Conservation (phyloP, 495 filamentous ascomycete genomes). For the Talaromyces wortmannii region DNA sequence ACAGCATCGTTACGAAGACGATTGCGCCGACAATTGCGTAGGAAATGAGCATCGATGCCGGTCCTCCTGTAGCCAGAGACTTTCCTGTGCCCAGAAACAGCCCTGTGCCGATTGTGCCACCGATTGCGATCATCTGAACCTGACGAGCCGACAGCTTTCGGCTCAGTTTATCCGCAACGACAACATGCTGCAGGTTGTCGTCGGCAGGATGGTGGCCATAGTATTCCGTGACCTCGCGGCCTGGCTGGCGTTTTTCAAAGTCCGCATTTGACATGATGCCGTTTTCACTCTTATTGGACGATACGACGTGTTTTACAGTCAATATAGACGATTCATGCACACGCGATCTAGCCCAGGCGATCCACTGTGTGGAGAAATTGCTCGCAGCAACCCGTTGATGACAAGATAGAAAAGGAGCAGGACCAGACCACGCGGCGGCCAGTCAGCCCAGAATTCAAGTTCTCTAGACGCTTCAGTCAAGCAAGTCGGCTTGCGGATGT, state of each 20-base stretch:
- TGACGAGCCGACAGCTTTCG: constrained; percentile 35
- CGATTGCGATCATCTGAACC: constrained; percentile 61
- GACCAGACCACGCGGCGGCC: too few relatives aligned
- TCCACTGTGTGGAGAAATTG: too few relatives aligned
- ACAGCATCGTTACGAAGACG: constrained; percentile 44
- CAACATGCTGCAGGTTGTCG: background rate
- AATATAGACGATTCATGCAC: too few relatives aligned
- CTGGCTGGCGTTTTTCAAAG: background rate
- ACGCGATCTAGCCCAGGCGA: too few relatives aligned
- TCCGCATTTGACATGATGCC: background rate
- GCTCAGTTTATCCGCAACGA: constrained; percentile 1
- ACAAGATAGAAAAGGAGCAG: too few relatives aligned
- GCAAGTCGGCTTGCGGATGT: too few relatives aligned
- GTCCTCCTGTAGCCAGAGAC: constrained; percentile 57
- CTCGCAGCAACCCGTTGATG: too few relatives aligned
- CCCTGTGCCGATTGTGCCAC: constrained; percentile 70
- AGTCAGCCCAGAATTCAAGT: too few relatives aligned
- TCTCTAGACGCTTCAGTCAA: too few relatives aligned
- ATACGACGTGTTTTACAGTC: background rate
- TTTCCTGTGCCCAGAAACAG: constrained; percentile 66
- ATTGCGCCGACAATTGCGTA: constrained; percentile 51
- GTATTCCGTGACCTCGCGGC: background rate
- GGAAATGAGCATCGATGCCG: constrained; percentile 61
- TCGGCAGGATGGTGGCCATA: background rate
- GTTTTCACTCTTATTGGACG: background rate